Percentiles rank a stretch among this genome's conserved stretches.
These are phyloP conservation scores for Talaromyces wortmannii DNA, from an alignment of 495 filamentous ascomycete species.

Conservation along the genomic window DNA sequence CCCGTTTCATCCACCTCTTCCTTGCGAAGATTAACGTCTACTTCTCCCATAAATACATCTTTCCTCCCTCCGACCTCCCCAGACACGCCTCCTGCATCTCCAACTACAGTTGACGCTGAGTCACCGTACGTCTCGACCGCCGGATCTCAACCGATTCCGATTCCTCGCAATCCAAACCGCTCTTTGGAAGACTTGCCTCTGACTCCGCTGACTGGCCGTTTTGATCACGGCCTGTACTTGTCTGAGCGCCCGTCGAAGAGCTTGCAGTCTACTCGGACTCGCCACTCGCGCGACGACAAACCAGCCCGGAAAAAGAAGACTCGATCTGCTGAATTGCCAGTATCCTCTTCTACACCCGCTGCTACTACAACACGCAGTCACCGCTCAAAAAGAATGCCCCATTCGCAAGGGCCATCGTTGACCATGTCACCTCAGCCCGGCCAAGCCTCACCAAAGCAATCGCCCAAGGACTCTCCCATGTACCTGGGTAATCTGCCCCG, in stretches of 20 bases:
- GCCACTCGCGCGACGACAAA: not conserved
- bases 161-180: constrained; percentile 20
- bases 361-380: constrained; percentile 4
- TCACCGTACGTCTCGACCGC: constrained; percentile 15
- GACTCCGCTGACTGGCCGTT: constrained; percentile 37
- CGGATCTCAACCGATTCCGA: constrained; percentile 34
- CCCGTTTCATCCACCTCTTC: constrained; percentile 68
- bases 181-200: constrained; percentile 33
- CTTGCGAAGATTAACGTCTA: constrained; percentile 65
- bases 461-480: constrained; percentile 24
- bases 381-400: not conserved
- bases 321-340: not conserved
- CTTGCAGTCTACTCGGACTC: constrained; percentile 9
- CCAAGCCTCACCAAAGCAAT: constrained; percentile 27
- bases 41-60: constrained; percentile 53
- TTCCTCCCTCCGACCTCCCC: constrained; percentile 58
- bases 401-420: constrained; percentile 17
- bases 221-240: constrained; percentile 21
- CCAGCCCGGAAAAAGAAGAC: constrained; percentile 1
- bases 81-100: constrained; percentile 45
- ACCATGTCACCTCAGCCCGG: constrained; percentile 28
- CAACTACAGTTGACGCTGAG: constrained; percentile 10
- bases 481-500: constrained; percentile 36
- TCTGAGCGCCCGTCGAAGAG: constrained; percentile 13
- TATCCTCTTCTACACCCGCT: not conserved